Evolutionary conservation across 805 yeast genomes (phyloP).

Genomic region (Alloascoidea hylecoeti): DNA sequence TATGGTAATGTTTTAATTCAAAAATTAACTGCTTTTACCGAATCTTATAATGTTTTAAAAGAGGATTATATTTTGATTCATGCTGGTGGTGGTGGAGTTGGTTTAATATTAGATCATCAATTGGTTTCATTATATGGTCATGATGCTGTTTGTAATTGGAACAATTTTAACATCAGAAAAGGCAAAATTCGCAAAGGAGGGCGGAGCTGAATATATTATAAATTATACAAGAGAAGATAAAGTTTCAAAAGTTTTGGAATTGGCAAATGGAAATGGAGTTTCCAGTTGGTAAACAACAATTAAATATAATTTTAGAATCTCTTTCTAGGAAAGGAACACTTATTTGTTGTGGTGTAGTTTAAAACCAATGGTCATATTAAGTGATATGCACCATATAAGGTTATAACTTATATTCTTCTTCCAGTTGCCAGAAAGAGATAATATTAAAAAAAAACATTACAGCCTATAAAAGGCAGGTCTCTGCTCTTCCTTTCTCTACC

Average conservation of each 20-base stretch:
- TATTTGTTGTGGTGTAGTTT: slow-evolving; percentile 67
- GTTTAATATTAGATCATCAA: slow-evolving; percentile 56
- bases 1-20: slow-evolving; percentile 55
- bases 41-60: slow-evolving; percentile 49
- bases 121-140: slow-evolving; percentile 51
- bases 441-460: no score
- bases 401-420: no score
- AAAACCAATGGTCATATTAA: no score
- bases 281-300: slow-evolving; percentile 68
- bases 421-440: no score
- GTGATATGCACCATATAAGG: no score
- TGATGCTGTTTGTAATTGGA: slow-evolving; percentile 78
- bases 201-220: slow-evolving; percentile 69
- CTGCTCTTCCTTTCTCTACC: no score
- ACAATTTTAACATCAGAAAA: slow-evolving; percentile 71
- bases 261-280: slow-evolving; percentile 57
- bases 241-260: slow-evolving; percentile 35
- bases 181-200: slow-evolving; percentile 44
- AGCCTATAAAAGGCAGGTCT: no score
- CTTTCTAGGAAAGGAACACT: slow-evolving; percentile 61
- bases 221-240: slow-evolving; percentile 37
- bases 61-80: slow-evolving; percentile 67
- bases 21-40: slow-evolving; percentile 64
- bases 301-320: slow-evolving; percentile 43
- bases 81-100: slow-evolving; percentile 97